Conservation (phyloP, 2,329 filamentous ascomycete species). For the Metarhizium humberi region DNA sequence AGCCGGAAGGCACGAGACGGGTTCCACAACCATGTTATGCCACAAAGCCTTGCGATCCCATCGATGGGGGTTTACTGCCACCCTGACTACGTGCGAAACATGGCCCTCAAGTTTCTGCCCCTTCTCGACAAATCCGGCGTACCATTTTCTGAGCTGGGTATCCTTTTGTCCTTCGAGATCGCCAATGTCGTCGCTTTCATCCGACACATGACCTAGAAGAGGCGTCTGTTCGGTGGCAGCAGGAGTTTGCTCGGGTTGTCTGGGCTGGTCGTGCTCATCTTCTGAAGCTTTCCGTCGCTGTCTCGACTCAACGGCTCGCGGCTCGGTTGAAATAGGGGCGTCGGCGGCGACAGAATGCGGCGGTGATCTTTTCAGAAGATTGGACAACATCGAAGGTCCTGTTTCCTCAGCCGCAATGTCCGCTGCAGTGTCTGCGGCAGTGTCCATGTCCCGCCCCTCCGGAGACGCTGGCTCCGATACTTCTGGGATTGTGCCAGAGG, state of each 20-base stretch:
- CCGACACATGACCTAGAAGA: conserved; percentile 28
- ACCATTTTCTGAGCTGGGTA: conserved; percentile 21
- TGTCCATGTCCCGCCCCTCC: conserved; percentile 8
- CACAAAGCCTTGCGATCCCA: conserved; percentile 65
- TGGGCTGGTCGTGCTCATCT: conserved; percentile 7
- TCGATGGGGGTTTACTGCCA: conserved; percentile 50
- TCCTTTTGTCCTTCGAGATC: conserved; percentile 45
- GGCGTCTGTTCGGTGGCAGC: conserved; percentile 36
- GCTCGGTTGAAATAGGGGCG: conserved; percentile 4
- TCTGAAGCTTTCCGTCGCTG: background rate
- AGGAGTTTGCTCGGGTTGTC: conserved; percentile 4
- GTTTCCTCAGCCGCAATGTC: conserved; percentile 11
- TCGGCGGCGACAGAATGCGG: conserved; percentile 24
- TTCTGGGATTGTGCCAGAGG: conserved; percentile 48
- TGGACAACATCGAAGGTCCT: conserved; percentile 35
- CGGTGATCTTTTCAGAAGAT: conserved; percentile 40
- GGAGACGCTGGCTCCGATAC: conserved; percentile 39
- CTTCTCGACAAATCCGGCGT: conserved; percentile 20
- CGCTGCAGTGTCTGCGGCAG: background rate
- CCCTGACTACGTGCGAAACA: conserved; percentile 19
- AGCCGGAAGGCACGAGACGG: conserved; percentile 66
- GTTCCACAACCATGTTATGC: conserved; percentile 54
- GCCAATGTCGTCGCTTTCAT: conserved; percentile 20
- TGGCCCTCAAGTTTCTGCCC: conserved; percentile 22
- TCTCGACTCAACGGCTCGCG: background rate